Conservation (phyloP, 1,284 basidiomycete species). For the Pseudozyma hubeiensis region DNA sequence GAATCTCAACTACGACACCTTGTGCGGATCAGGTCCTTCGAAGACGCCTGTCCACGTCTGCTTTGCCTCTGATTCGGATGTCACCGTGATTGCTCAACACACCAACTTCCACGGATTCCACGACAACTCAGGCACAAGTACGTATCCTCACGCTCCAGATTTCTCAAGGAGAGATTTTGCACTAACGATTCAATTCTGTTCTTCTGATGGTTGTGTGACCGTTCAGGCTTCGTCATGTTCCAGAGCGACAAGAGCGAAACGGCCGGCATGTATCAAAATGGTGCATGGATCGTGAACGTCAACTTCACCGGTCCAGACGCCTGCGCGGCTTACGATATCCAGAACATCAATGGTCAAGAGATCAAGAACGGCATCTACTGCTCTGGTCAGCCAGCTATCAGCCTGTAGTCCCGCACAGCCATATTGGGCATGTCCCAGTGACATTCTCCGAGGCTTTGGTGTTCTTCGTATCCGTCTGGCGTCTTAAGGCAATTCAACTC, state of each 20-base stretch:
- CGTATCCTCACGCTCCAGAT: not conserved
- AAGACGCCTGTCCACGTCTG: not conserved
- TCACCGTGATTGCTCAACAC: too few species aligned
- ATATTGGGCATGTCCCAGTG: too few species aligned
- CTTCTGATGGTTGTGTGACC: not conserved
- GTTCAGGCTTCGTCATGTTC: conserved; percentile 4
- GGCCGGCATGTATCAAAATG: not conserved
- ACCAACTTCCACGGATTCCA: conserved; percentile 3
- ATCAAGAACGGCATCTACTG: conserved; percentile 1
- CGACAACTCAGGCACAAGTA: not conserved
- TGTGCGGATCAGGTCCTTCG: not conserved
- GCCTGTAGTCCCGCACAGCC: too few species aligned
- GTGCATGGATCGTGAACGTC: not conserved
- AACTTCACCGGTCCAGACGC: not conserved
- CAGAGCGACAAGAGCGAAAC: not conserved
- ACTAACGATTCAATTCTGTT: not conserved
- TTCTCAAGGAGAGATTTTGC: not conserved
- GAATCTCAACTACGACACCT: too few species aligned
- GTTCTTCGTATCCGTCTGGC: too few species aligned
- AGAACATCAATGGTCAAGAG: not conserved
- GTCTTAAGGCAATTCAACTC: too few species aligned
- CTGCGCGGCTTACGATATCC: conserved; percentile 1
- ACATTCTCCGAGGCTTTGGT: too few species aligned
- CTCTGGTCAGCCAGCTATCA: not conserved
- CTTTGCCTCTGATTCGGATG: too few species aligned